Conservation (phyloP, 495 filamentous ascomycete genomes). For the Talaromyces stipitatus region DNA sequence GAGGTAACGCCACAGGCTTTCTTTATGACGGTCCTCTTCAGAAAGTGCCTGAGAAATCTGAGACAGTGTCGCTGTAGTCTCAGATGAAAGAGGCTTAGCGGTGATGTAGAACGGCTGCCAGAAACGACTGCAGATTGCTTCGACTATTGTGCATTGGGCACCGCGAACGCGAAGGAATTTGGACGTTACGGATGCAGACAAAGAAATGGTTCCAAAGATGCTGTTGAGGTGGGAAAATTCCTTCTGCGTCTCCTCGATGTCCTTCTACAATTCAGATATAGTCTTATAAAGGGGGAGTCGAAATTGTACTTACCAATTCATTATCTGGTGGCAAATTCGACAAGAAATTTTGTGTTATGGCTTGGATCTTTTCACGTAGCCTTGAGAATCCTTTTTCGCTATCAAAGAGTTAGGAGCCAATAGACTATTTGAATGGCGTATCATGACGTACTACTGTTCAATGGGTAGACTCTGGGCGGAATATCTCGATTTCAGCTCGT, state of each 20-base stretch:
- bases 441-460: background rate
- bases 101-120: conserved; percentile 1
- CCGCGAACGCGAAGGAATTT: background rate
- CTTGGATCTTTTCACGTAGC: background rate
- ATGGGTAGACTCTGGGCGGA: background rate
- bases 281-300: background rate
- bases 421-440: background rate
- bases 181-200: background rate
- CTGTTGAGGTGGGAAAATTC: background rate
- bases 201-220: background rate
- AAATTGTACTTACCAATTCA: background rate
- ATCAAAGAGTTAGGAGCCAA: background rate
- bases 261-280: background rate
- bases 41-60: background rate
- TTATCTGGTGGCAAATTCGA: background rate
- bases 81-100: background rate
- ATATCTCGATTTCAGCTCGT: background rate
- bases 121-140: background rate
- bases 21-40: background rate
- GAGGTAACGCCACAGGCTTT: background rate
- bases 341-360: background rate
- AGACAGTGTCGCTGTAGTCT: background rate
- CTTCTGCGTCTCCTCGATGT: background rate
- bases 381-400: background rate
- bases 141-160: background rate